Base-by-base conservation (phyloP, 805 yeast genomes). In the Saccharomycopsis fodiens region DNA sequence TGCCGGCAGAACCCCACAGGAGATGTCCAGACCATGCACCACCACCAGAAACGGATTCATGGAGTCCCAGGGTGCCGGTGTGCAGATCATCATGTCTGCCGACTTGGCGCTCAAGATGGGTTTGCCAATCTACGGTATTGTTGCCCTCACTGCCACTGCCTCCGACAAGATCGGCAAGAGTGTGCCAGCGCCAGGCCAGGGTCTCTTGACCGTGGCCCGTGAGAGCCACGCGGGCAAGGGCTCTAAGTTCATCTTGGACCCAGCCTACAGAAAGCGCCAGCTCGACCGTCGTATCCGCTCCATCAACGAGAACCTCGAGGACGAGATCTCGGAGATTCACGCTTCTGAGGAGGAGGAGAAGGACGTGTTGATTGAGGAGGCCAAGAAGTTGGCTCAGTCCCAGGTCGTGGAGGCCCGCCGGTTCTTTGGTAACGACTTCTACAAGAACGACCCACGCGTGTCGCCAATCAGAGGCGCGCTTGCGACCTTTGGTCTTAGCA, bases 11-110 rank as follows among this genome's bases (percentile, higher is more conserved):
- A 86, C 97, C 43, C 97, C 99, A 56, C 74, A 82, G 48, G 98
- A 93, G 68, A 93, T 93, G 97, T 91, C 97, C 22, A 85, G 99
- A 71, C 99, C 99, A 47, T 77, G 97, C 45, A 89, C 99, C 44
- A 83, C 97, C 35, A 73, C 95, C 39, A 85, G 99, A 76, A 76
- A 82, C 57, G 99, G 99, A 58, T 93, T 93, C 74, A 93, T 93
- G 97, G 99, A 93, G 75, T 82, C 98, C 35, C 99, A 93, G 70
- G 99, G 99, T 75, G 79, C 97, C 44, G 99, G 99, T 79, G 84
- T 86, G 57, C 97, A 93, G 74, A 82, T 93, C 54, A 78, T 93
- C 54, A 93, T 93, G 99, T 77, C 80, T 55, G 98, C 97, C 45
- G 87, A 83, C 55, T 72, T 93, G 55, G 99, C 99, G 32, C 59